Percentiles rank a stretch among this genome's conserved stretches.
phyloP scores from a whole-genome alignment of 495 filamentous ascomycete species.

The Barbatosphaeria neglecta region DNA sequence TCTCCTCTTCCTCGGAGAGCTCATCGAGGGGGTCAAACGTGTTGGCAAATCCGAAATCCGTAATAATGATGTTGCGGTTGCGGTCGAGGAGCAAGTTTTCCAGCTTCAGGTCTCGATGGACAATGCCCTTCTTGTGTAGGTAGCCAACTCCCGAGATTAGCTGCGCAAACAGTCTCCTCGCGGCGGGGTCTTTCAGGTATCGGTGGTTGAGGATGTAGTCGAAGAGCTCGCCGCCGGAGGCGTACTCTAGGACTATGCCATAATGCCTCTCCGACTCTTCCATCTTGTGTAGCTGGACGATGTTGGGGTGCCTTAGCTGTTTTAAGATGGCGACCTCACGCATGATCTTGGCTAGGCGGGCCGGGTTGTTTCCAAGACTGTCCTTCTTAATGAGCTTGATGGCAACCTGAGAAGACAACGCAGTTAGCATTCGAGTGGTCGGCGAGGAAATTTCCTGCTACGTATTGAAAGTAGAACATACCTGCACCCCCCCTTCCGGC shows the following conservation, averaged over 20 bases:
- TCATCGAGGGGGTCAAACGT: conserved; percentile 87
- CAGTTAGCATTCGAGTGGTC: too few species aligned
- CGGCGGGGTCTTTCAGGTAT: conserved; percentile 86
- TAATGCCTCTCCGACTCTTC: conserved; percentile 93
- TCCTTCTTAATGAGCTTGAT: conserved; percentile 97
- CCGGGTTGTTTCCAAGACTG: conserved; percentile 72
- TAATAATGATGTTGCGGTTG: conserved; percentile 98
- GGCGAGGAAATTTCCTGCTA: too few species aligned
- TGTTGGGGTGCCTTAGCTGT: conserved; percentile 82
- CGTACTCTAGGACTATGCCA: conserved; percentile 96
- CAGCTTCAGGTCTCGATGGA: conserved; percentile 93
- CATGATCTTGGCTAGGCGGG: conserved; percentile 87
- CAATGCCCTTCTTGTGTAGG: conserved; percentile 97
- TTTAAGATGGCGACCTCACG: conserved; percentile 89
- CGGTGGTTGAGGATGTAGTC: conserved; percentile 96
- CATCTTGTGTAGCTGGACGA: conserved; percentile 96
- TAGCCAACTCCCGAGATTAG: conserved; percentile 95
- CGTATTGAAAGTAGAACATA: too few species aligned
- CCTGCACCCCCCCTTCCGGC: conserved; percentile 75
- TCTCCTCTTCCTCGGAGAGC: conserved; percentile 79
- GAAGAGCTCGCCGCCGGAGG: conserved; percentile 93
- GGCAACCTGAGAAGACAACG: conserved; percentile 66
- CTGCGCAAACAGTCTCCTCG: conserved; percentile 87
- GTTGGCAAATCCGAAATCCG: conserved; percentile 98
- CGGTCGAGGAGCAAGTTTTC: conserved; percentile 94